Evolutionary conservation across 305 asterid genomes (phyloP), one percentile per base, ranked within the genome.

Genomic region (Fraxinus velutina): DNA sequence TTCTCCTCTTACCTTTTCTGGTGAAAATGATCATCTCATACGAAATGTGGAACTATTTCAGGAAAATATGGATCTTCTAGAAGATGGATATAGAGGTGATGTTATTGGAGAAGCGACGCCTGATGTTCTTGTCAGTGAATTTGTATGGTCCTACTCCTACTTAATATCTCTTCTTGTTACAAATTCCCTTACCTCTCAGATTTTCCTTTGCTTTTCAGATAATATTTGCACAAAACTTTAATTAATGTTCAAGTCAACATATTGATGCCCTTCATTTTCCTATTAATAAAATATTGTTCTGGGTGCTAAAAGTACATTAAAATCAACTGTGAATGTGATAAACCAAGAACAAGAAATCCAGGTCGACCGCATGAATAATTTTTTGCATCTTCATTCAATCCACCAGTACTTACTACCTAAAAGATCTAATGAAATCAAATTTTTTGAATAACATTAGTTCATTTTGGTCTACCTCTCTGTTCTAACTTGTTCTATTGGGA

Each of bases 81-180:
- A 91, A 79, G 97, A 90, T 83, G 98, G 97, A 77, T 94, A 96
- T 84, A 86, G 86, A 87, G 94, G 90, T 62, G 99, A 96, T 85
- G 89, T 92, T 81, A 93, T 96, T 68, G 99, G 97, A 78, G 99
- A 96, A 89, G 91, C 93, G 78, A 96, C 98, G 1, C 97, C 99
- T 33, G 98, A 96, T 88, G 93, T 92, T 86, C 91, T 94, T 60
- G 95, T 96, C 88, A 89, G 82, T 44, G 99, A 94, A 94, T 96
- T 96, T 81, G 99, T 94, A 96, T 21, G 97, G 85, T 83, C 84
- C 83, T 42, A 29, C 52, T 44, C 74, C 85, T 80, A 15, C 60
- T 73, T 76, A 4, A 24, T 52, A 13, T 73, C 6, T 36, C 24
- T 74, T 42, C 2, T 68, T 60, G 33, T 50, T 68, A 55, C 8